Evolutionary conservation across 495 filamentous ascomycete genomes (phyloP), one percentile per base, ranked within the genome.

Genomic region (Jackrogersella multiformis): DNA sequence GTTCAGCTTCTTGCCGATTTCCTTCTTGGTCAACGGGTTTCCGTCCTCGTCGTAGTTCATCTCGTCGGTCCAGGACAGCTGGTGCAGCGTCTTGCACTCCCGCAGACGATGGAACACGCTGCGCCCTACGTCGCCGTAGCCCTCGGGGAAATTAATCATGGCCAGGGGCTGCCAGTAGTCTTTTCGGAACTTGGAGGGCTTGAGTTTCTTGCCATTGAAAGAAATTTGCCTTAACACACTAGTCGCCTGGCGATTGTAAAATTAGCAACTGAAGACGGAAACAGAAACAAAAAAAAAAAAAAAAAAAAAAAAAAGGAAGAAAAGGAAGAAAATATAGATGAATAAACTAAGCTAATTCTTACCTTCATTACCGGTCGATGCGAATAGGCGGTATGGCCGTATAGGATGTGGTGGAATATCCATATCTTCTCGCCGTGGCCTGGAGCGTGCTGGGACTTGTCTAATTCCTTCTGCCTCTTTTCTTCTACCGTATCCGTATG

Each of bases 111-210:
- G 86, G 78, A 84, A 97, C 30, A 92, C 90, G 67, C 85, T 82
- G 41, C 90, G 86, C 12, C 95, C 95, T 66, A 92, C 78, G 4
- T 61, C 61, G 39, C 76, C 77, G 35, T 81, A 70, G 38, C 82
- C 76, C 28, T 82, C 76, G 21, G 87, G 84, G 76, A 98, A 92
- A 69, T 87, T 79, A 38, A 97, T 87, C 38, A 89, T 84, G 60
- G 87, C 92, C 72, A 95, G 84, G 0, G 92, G 91, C n/a, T 77
- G 78, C 95, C 95, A 99, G 77, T 94, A 86, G 76, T 99, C 95
- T 79, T 92, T 93, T 62, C 95, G 92, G 42, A 98, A 78, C 49
- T 85, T 81, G 55, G 87, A 74, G 4, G 93, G 93, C 32, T 90
- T 83, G 64, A 91, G 89, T 73, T 99, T 95, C 79, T 97, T 97